Evolutionary conservation across 2,329 filamentous ascomycete genomes (phyloP), one percentile per base, ranked within the genome.

Genomic region (Cytospora paraplurivora): DNA sequence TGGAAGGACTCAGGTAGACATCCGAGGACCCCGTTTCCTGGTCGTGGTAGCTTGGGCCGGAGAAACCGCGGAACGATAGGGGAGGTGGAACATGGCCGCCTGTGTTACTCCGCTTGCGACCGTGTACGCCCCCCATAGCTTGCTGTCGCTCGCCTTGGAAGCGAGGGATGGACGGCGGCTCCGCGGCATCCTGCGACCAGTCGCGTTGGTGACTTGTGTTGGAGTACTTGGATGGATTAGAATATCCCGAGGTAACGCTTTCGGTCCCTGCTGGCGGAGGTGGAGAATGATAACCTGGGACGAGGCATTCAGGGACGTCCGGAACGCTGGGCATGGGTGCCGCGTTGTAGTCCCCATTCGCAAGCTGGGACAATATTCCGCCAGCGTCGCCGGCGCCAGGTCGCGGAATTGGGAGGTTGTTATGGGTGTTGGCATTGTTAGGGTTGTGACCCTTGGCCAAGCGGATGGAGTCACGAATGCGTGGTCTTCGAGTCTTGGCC

Each of bases 91-190:
- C 83, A 53, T 90, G 87, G 6, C 92, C 89, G 12, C 91, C 91
- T 0, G 93, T 97, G 72, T 94, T 96, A 78, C 93, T 97, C 67
- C 93, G 85, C 78, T 96, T 96, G 65, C 94, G 89, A 7, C 87
- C 87, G 73, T 97, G 93, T 34, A 55, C 27, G 50, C 38, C 38
- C 33, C 38, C 51, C 0, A 82, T 19, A 4, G 51, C 37, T 73
- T 53, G 76, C 72, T 4, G 72, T 73, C 37, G 78, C 8, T 80
- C 81, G 17, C 85, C 86, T 65, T 83, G 79, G 76, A 90, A 91
- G 5, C 90, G 86, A 3, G 88, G 88, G 53, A 93, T 88, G 65
- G 85, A 79, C 0, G 91, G 91, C 44, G 91, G 88, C 67, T 90
- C 88, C 0, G 90, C 90, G 17, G 86, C 83, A 49, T 89, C 87